phyloP scores from a whole-genome alignment of 179 eudicot genomes.

The Nepenthes alata region DNA sequence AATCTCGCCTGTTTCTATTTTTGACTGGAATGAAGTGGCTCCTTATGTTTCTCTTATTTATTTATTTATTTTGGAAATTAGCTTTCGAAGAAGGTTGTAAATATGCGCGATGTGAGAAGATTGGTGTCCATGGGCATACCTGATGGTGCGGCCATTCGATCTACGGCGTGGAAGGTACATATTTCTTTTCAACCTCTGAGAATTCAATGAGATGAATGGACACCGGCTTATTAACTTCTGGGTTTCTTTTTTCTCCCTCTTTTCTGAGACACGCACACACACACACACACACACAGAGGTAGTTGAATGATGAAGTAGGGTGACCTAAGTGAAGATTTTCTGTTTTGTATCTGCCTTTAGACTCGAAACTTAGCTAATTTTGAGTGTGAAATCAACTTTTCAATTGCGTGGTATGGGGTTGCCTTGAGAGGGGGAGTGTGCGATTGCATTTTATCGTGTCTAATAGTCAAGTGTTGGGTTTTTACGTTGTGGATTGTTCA shows the following conservation, averaged over 20 bases:
- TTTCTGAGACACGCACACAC: no score
- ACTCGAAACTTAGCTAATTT: no score
- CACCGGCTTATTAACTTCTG: neutral
- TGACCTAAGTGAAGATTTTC: no score
- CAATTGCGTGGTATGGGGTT: no score
- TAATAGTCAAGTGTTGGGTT: neutral
- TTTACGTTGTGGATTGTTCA: neutral
- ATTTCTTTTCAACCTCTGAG: neutral
- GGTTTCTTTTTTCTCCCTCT: no score
- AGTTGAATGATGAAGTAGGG: no score
- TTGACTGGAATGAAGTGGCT: neutral
- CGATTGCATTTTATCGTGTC: neutral
- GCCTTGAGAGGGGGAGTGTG: no score
- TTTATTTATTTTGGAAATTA: constrained; percentile 5
- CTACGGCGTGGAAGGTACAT: constrained; percentile 79
- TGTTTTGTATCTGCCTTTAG: no score
- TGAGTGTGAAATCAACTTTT: no score
- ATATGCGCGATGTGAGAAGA: constrained; percentile 70
- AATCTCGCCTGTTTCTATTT: neutral
- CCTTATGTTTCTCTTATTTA: neutral
- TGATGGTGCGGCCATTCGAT: constrained; percentile 75
- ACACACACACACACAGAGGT: no score
- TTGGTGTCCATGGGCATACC: constrained; percentile 82
- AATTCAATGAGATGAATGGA: neutral
- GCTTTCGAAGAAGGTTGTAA: constrained; percentile 83